Percentiles rank a stretch among this genome's conserved stretches.
Conservation (phyloP, 257 asterid genomes). For the Nicotiana noctiflora region DNA sequence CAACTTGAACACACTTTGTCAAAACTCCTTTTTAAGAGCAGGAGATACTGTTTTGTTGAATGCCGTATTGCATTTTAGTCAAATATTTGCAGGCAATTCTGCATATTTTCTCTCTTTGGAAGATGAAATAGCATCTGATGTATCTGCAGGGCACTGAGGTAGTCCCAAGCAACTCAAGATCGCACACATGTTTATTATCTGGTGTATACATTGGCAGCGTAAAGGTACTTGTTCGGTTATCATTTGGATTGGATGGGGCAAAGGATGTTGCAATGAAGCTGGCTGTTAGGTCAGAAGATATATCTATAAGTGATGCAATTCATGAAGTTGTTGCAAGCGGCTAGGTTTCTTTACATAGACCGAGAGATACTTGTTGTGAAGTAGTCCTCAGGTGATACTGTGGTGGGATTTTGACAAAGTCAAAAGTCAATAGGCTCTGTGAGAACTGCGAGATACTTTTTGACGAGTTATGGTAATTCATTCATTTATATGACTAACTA, state of each 20-base stretch:
- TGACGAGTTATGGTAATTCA: not conserved
- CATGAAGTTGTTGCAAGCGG: constrained; percentile 97
- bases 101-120: not conserved
- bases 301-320: constrained; percentile 69
- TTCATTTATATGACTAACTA: not conserved
- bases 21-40: not conserved
- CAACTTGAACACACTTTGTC: not conserved
- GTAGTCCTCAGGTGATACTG: not conserved
- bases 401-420: not conserved
- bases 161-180: constrained; percentile 76
- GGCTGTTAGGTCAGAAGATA: constrained; percentile 88
- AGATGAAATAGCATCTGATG: not conserved
- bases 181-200: constrained; percentile 84
- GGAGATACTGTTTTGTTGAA: not conserved
- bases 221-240: constrained; percentile 85
- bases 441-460: not conserved
- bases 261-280: constrained; percentile 98
- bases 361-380: not conserved
- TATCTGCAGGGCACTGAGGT: constrained; percentile 78
- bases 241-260: constrained; percentile 72
- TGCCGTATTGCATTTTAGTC: not conserved
- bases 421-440: not conserved
- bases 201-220: constrained; percentile 85
- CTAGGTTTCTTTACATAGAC: constrained; percentile 20
- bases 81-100: not conserved